Evolutionary conservation across 805 yeast genomes (phyloP), one percentile per base, ranked within the genome.

Genomic region (Kodamaea hsintzibuensis): DNA sequence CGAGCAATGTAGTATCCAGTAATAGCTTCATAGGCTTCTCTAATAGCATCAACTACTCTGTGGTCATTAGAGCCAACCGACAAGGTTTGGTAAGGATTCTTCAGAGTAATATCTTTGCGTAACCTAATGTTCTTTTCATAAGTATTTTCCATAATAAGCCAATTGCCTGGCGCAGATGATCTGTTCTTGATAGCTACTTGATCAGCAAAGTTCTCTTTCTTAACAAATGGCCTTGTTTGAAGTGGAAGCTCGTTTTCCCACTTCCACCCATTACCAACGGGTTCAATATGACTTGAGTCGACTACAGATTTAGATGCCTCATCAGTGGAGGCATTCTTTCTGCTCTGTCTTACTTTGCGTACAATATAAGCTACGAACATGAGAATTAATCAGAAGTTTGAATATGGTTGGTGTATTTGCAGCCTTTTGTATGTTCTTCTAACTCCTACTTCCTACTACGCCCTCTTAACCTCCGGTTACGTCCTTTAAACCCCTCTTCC

Each of bases 131-230:
- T 68, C 5, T 73, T 66, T 51, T 74, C 60, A 62, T 87, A 88
- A 0, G 87, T 81, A 44, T 83, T 70, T 55, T 89, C 95, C 2
- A 89, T 65, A 35, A 82, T 68, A 25, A 89, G 71, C 81, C 86
- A 81, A 42, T 85, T 85, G 42, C 78, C 75, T 1, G 83, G 68
- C 2, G 63, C 55, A 16, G 61, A 55, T 7, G 65, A 55, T 17
- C 73, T 52, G 55, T 69, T 69, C 14, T 59, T 60, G 38, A 73
- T 60, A 3, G 67, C 73, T 72, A 74, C 66, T 8, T 70, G 63
- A 2, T 71, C 69, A 37, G 66, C 69, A 55, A 68, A 71, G 60
- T 68, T 68, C 35, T 60, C 64, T 52, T 73, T 73, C 3, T 71
- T 71, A 7, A 57, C 68, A 59, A 74, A 74, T 1, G 35, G 35